phyloP scores from a whole-genome alignment of 2,329 filamentous ascomycete genomes.

The Lojkania enalia region DNA sequence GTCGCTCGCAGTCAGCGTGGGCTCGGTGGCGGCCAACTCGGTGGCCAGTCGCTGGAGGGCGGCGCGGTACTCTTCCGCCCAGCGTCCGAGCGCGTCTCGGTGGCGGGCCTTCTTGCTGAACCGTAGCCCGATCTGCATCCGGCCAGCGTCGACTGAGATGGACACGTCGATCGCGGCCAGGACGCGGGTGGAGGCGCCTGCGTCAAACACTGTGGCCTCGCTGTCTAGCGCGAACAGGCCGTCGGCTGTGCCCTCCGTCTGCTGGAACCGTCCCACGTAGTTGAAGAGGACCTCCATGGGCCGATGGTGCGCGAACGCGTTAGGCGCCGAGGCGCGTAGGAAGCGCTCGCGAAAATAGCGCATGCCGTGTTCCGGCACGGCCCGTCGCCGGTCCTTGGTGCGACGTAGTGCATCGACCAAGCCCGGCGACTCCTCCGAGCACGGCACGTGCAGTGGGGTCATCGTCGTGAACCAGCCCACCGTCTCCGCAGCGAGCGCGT shows the following conservation, averaged over 20 bases:
- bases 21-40: too few relatives aligned
- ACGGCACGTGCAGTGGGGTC: conserved; percentile 54
- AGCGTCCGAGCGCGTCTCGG: too few relatives aligned
- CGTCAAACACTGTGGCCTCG: too few relatives aligned
- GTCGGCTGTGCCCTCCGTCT: conserved; percentile 51
- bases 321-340: conserved; percentile 12
- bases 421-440: conserved; percentile 50
- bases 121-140: too few relatives aligned
- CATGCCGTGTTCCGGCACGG: conserved; percentile 48
- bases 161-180: too few relatives aligned
- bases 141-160: too few relatives aligned
- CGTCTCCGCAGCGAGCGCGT: conserved; percentile 20
- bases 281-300: conserved; percentile 62
- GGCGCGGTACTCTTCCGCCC: too few relatives aligned
- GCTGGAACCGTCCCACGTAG: conserved; percentile 54
- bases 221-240: too few relatives aligned
- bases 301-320: conserved; percentile 41
- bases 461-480: conserved; percentile 25
- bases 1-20: too few relatives aligned
- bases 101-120: too few relatives aligned
- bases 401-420: conserved; percentile 53
- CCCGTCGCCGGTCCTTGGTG: conserved; percentile 55
- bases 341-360: conserved; percentile 48
- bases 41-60: too few relatives aligned
- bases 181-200: too few relatives aligned